Evolutionary conservation across 2,329 filamentous ascomycete species (phyloP).

Genomic region (Teratosphaeria viscida): DNA sequence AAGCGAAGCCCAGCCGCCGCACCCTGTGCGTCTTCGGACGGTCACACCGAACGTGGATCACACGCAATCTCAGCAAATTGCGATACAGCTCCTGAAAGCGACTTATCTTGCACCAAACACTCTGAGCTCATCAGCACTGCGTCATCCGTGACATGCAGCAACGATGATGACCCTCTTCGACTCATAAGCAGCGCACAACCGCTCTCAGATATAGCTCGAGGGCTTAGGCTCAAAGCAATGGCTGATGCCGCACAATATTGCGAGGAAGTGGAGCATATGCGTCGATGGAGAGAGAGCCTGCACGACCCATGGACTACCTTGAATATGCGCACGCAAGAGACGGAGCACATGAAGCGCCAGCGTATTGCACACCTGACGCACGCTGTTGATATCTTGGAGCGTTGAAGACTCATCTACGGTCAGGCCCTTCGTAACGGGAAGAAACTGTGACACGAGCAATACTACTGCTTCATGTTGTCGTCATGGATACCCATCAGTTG

Average conservation of each 20-base stretch:
- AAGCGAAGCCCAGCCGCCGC: not conserved
- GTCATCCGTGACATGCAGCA: not conserved
- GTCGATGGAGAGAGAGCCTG: not conserved
- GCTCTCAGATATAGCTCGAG: not conserved
- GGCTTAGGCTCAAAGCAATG: not conserved
- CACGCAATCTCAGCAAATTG: not conserved
- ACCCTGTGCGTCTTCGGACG: no score
- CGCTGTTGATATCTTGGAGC: not conserved
- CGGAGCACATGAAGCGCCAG: not conserved
- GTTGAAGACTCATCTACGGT: not conserved
- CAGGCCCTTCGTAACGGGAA: no score
- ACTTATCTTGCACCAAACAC: not conserved
- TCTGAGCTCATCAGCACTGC: not conserved
- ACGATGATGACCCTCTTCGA: not conserved
- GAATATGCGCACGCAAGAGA: not conserved
- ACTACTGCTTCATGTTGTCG: no score
- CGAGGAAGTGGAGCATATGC: not conserved
- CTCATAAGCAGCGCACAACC: not conserved
- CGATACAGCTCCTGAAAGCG: not conserved
- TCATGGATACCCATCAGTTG: no score
- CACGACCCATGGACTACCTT: not conserved
- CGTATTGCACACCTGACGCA: not conserved
- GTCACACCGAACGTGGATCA: not conserved
- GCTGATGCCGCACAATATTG: not conserved
- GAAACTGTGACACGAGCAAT: no score